Percentiles rank a stretch among this genome's conserved stretches.
These are phyloP conservation scores for Tremellales sp. DNA, from an alignment of 1,284 basidiomycete species.

Conservation along the genomic window DNA sequence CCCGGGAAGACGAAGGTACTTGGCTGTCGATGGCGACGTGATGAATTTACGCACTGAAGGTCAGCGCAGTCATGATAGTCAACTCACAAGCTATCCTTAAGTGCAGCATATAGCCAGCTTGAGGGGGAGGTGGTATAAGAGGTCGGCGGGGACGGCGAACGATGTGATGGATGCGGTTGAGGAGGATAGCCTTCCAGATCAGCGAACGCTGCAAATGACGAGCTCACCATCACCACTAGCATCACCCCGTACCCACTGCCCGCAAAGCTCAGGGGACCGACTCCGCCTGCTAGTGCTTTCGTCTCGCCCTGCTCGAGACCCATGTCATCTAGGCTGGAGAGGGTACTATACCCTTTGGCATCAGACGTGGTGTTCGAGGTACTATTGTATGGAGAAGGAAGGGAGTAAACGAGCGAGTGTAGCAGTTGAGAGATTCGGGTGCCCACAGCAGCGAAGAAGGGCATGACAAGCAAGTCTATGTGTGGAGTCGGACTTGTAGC, in stretches of 20 bases:
- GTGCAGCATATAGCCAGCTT: slow-evolving; percentile 5
- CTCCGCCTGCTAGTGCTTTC: slow-evolving; percentile 29
- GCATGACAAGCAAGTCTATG: slow-evolving; percentile 17
- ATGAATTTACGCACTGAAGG: slow-evolving; percentile 17
- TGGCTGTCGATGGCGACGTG: slow-evolving; percentile 26
- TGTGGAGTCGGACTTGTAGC: neutral
- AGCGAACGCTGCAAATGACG: neutral
- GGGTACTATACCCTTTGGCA: neutral
- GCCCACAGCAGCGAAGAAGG: slow-evolving; percentile 25
- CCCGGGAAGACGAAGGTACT: slow-evolving; percentile 39
- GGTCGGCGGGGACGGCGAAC: slow-evolving; percentile 38
- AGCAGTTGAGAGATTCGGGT: slow-evolving; percentile 29
- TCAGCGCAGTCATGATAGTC: neutral
- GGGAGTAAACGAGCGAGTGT: slow-evolving; percentile 38
- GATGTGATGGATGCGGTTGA: slow-evolving; percentile 47
- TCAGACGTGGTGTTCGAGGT: slow-evolving; percentile 5
- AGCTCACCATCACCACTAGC: slow-evolving; percentile 39
- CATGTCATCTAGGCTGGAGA: slow-evolving; percentile 10
- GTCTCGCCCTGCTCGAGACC: slow-evolving; percentile 33
- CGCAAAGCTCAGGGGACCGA: slow-evolving; percentile 36
- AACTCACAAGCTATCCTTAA: slow-evolving; percentile 4
- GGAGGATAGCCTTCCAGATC: slow-evolving; percentile 34
- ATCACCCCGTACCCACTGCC: slow-evolving; percentile 43
- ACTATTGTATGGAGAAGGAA: slow-evolving; percentile 28
- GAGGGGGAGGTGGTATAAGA: slow-evolving; percentile 26